Evolutionary conservation across 2,329 filamentous ascomycete genomes (phyloP).

Genomic region (Metarhizium anisopliae): DNA sequence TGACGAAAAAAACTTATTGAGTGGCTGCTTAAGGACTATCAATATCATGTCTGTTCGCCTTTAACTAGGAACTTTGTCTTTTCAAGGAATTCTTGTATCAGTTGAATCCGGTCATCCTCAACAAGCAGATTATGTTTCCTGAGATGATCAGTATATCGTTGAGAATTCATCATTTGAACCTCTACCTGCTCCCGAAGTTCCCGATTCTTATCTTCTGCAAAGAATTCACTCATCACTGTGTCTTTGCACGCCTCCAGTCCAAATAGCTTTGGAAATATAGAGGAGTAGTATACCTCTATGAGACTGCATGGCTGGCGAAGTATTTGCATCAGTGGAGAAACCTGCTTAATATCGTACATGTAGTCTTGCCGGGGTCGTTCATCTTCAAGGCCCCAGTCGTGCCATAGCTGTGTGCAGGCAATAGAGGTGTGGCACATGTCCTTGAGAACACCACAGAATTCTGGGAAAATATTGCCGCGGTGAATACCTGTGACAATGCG

Average conservation of each 20-base stretch:
- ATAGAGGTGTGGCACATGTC: neutral
- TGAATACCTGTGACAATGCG: neutral
- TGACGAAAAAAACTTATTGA: no score
- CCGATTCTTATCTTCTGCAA: neutral
- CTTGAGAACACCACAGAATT: neutral
- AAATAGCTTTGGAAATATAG: neutral
- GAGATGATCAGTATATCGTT: slow-evolving; percentile 8
- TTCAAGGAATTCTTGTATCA: neutral
- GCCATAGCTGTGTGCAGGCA: neutral
- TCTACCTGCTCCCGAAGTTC: slow-evolving; percentile 1
- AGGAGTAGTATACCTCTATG: neutral
- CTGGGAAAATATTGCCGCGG: neutral
- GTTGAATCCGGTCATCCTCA: neutral
- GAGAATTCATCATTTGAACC: slow-evolving; percentile 4
- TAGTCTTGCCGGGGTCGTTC: neutral
- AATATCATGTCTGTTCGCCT: neutral
- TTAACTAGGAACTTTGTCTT: neutral
- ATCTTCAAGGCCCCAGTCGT: neutral
- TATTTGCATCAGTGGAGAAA: neutral
- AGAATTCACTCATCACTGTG: neutral
- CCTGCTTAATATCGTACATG: neutral
- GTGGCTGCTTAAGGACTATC: neutral
- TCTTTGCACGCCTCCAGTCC: neutral
- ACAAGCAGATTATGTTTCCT: slow-evolving; percentile 4
- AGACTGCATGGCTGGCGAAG: neutral